Evolutionary conservation across 1,139 yeast genomes (phyloP).

Genomic region (Candida sp.): DNA sequence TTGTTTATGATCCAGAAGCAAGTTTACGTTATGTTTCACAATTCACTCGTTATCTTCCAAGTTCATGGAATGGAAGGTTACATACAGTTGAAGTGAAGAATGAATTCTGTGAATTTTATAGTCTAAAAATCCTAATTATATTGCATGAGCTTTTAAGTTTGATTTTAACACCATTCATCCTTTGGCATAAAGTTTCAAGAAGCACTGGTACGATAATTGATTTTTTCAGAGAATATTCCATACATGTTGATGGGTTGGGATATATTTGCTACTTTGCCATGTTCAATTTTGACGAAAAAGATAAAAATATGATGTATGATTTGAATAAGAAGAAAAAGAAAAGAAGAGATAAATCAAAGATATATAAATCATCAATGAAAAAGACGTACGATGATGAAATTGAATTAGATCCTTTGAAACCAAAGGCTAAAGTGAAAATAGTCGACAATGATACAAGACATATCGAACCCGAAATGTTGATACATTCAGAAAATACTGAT

Average conservation of each 20-base stretch:
- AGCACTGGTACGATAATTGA: slow-evolving; percentile 77
- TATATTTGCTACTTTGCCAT: slow-evolving; percentile 93
- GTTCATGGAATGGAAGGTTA: slow-evolving; percentile 77
- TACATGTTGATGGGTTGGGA: slow-evolving; percentile 93
- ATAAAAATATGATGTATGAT: slow-evolving; percentile 46
- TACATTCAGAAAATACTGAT: slow-evolving; percentile 1
- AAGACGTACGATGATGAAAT: slow-evolving; percentile 8
- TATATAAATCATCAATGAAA: slow-evolving; percentile 3
- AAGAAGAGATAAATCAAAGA: slow-evolving; percentile 8
- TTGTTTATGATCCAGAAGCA: slow-evolving; percentile 86
- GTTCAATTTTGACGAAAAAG: slow-evolving; percentile 72
- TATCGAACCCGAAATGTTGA: slow-evolving; percentile 3
- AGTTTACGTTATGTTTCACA: slow-evolving; percentile 74
- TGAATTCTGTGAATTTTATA: slow-evolving; percentile 78
- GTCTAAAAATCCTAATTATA: slow-evolving; percentile 69
- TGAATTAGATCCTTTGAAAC: slow-evolving; percentile 11
- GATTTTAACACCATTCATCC: slow-evolving; percentile 78
- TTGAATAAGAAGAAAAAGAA: slow-evolving; percentile 24
- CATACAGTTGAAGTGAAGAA: slow-evolving; percentile 81
- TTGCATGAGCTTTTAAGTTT: slow-evolving; percentile 78
- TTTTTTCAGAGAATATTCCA: slow-evolving; percentile 83
- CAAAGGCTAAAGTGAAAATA: slow-evolving; percentile 4
- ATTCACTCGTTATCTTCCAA: slow-evolving; percentile 88
- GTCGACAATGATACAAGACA: slow-evolving; percentile 8
- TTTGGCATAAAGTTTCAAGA: slow-evolving; percentile 79